A percentile compares a stretch with the other conserved stretches of the same genome.
Conservation (phyloP, 805 yeast genomes). For the Metschnikowia vanudenii region DNA sequence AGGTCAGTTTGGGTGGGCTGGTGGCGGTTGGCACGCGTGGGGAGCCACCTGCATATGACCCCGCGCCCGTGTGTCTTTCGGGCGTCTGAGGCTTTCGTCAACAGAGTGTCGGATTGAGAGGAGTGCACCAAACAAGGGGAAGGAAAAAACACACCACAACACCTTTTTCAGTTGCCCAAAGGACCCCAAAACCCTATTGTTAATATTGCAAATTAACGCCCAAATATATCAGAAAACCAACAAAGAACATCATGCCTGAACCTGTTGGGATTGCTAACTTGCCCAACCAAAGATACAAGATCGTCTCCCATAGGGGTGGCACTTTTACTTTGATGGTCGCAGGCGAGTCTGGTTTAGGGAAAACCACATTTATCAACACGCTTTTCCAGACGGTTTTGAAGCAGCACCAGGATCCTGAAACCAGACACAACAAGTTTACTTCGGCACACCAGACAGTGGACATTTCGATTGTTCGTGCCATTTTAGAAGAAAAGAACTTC, state of each 20-base stretch:
- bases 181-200: neutral
- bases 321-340: slow-evolving; percentile 80
- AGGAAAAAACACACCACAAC: slow-evolving; percentile 4
- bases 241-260: slow-evolving; percentile 40
- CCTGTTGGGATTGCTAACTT: slow-evolving; percentile 69
- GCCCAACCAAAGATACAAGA: slow-evolving; percentile 76
- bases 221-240: neutral
- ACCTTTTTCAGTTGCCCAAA: neutral
- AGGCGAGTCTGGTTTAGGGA: slow-evolving; percentile 91
- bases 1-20: no score
- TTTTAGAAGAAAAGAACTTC: slow-evolving; percentile 81
- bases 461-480: slow-evolving; percentile 75
- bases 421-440: slow-evolving; percentile 57
- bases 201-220: neutral
- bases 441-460: slow-evolving; percentile 64
- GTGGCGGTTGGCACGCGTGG: no score
- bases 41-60: neutral
- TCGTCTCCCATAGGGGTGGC: slow-evolving; percentile 72
- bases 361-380: slow-evolving; percentile 87
- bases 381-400: slow-evolving; percentile 74
- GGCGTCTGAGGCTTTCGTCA: neutral
- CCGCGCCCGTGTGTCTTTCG: neutral
- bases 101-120: slow-evolving; percentile 1
- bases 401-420: slow-evolving; percentile 53
- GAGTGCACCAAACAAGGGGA: slow-evolving; percentile 6